Percentiles rank a stretch among this genome's conserved stretches.
phyloP scores from a whole-genome alignment of 148 eudicot species.

The Cornus suecica region DNA sequence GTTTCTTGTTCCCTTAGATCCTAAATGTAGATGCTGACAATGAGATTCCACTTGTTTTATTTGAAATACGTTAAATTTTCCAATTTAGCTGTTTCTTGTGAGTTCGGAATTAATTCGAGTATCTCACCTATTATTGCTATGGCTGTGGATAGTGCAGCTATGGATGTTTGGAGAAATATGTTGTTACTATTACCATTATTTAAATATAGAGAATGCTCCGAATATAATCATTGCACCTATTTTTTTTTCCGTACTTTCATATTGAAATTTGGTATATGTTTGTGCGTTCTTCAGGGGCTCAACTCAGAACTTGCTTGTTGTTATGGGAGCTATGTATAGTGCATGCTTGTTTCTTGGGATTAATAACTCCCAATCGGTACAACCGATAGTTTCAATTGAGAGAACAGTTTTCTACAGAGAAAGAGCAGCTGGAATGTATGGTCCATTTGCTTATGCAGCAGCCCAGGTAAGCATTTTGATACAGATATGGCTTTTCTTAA shows the following conservation, averaged over 20 bases:
- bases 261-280: not conserved
- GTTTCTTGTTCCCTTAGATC: not conserved
- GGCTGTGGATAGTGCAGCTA: not conserved
- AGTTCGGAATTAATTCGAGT: too few species aligned
- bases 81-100: not conserved
- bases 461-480: constrained; percentile 59
- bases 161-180: not conserved
- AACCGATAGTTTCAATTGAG: constrained; percentile 77
- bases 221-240: not conserved
- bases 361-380: constrained; percentile 78
- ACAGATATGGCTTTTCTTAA: not conserved
- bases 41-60: not conserved
- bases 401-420: constrained; percentile 91
- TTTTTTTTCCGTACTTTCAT: not conserved
- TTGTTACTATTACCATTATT: not conserved
- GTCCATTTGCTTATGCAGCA: constrained; percentile 73
- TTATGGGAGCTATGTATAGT: constrained; percentile 70
- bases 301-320: constrained; percentile 46
- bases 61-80: not conserved
- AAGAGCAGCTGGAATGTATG: constrained; percentile 93
- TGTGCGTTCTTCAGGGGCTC: constrained; percentile 50
- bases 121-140: too few species aligned
- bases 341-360: constrained; percentile 73
- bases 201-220: not conserved
- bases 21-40: not conserved